A percentile compares a stretch with the other conserved stretches of the same genome.
Conservation (phyloP, 1,284 basidiomycete species). For the Ustilago curta region DNA sequence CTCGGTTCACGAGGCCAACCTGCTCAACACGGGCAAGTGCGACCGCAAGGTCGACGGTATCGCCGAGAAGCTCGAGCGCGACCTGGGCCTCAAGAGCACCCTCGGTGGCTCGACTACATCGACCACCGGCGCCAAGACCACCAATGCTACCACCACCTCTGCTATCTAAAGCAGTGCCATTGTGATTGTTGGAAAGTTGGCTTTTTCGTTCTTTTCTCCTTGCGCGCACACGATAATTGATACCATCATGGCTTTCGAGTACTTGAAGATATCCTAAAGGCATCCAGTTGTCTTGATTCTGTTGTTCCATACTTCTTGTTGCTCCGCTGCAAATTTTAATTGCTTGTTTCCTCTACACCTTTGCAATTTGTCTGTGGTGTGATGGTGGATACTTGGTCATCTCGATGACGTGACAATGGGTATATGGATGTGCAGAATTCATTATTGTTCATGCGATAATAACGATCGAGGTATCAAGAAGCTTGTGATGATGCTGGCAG, state of each 20-base stretch:
- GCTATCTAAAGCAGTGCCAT: conserved; percentile 10
- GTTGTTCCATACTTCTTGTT: conserved; percentile 2
- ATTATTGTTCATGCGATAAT: not conserved
- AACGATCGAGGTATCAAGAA: not conserved
- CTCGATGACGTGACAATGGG: too few species aligned
- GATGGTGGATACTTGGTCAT: too few species aligned
- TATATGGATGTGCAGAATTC: conserved; percentile 5
- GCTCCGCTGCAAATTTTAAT: not conserved
- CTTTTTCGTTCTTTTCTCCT: conserved; percentile 1
- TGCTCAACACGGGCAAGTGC: conserved; percentile 62
- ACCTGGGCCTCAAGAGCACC: conserved; percentile 41
- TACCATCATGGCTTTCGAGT: conserved; percentile 20
- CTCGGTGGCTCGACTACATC: conserved; percentile 1
- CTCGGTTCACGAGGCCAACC: conserved; percentile 53
- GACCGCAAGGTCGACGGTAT: conserved; percentile 62
- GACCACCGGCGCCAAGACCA: conserved; percentile 7
- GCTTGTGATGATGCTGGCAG: not conserved
- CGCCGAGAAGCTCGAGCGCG: conserved; percentile 56
- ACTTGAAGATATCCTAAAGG: conserved; percentile 18
- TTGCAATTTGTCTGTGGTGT: not conserved
- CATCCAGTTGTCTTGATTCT: not conserved
- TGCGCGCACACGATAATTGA: conserved; percentile 8
- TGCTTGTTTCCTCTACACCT: not conserved
- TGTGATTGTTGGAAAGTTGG: not conserved
- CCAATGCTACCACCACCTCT: conserved; percentile 15